Evolutionary conservation across 2,329 filamentous ascomycete genomes (phyloP).

Genomic region (Cladosporium phlei): DNA sequence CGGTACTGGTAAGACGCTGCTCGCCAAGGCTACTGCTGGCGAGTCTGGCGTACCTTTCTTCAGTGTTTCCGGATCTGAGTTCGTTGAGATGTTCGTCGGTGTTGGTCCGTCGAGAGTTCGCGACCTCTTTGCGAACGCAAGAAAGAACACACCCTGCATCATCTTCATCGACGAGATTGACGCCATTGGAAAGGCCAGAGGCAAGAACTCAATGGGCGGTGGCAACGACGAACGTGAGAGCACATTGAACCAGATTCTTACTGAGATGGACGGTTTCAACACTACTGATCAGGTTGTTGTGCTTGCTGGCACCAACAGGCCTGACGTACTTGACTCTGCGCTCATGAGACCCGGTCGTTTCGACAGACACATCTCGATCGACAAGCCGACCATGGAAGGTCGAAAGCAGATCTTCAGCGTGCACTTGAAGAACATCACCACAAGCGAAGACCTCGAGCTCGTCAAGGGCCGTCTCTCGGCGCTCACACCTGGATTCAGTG

Average conservation of each 20-base stretch:
- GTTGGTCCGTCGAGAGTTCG: conserved; percentile 93
- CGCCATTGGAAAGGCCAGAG: conserved; percentile 86
- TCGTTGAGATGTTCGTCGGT: conserved; percentile 99
- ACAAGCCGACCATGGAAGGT: conserved; percentile 93
- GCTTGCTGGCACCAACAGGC: conserved; percentile 90
- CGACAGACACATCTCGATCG: conserved; percentile 92
- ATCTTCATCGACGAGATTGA: conserved; percentile 99
- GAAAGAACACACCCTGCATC: conserved; percentile 96
- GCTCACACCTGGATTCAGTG: conserved; percentile 91
- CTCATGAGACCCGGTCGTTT: conserved; percentile 96
- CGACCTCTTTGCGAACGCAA: conserved; percentile 87
- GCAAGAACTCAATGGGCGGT: conserved; percentile 76
- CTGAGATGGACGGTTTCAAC: conserved; percentile 99
- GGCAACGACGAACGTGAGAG: conserved; percentile 97
- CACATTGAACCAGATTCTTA: conserved; percentile 95
- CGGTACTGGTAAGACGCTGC: conserved; percentile 94
- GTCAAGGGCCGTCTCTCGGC: conserved; percentile 84
- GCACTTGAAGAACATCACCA: conserved; percentile 91
- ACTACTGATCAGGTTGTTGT: conserved; percentile 95
- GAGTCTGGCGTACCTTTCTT: conserved; percentile 97
- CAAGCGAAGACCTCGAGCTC: conserved; percentile 81
- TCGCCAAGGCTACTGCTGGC: conserved; percentile 95
- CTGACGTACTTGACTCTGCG: conserved; percentile 90
- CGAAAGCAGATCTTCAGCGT: conserved; percentile 94
- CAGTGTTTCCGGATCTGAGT: conserved; percentile 96